Base-by-base conservation (phyloP, 306 rosid species). In the Castanea sativa region DNA sequence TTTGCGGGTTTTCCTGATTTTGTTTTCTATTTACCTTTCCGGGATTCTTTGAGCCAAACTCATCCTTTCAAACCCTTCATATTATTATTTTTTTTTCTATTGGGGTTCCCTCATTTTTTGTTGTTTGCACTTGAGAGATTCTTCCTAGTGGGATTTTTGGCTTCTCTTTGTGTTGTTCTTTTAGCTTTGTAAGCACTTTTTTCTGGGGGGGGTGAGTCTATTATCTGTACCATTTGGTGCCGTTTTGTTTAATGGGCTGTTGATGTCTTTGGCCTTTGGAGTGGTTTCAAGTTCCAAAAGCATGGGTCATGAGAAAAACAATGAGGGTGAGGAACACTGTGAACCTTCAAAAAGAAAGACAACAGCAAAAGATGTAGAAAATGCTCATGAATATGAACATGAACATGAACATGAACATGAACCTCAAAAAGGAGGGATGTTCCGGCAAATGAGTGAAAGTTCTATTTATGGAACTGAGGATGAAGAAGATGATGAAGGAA, bases 401-500 rank as follows among this genome's bases (percentile, higher is more conserved):
- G 92, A 45, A 8, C 81, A 82, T 33, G 91, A 84, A 73, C 41
- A 80, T 45, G 90, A 82, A 35, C 83, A 83, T 69, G 93, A 43
- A 8, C 80, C 78, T 35, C 90, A 84, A 73, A 69, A 68, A 4
- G 80, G 72, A 2, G 77, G 77, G 23, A 53, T 87, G 70, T 33
- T 60, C 29, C 86, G 84, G 77, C 56, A 81, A 84, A 88, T 33
- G 83, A 90, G 94, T 82, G 97, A 89, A 72, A 43, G 86, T 63
- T 93, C 96, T 27, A 33, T 87, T 29, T 88, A 81, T 81, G 90
- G 88, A 10, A 88, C 93, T 2, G 99, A 93, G 76, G 98, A 95
- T 5, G 99, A 93, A 0, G 94, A 92, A 35, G 97, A 95, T 32
- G 98, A 95, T 13, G 95, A 89, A 30, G 92, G 88, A 4, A 89